Evolutionary conservation across 805 yeast genomes (phyloP).

Genomic region (Pichia nakasei): DNA sequence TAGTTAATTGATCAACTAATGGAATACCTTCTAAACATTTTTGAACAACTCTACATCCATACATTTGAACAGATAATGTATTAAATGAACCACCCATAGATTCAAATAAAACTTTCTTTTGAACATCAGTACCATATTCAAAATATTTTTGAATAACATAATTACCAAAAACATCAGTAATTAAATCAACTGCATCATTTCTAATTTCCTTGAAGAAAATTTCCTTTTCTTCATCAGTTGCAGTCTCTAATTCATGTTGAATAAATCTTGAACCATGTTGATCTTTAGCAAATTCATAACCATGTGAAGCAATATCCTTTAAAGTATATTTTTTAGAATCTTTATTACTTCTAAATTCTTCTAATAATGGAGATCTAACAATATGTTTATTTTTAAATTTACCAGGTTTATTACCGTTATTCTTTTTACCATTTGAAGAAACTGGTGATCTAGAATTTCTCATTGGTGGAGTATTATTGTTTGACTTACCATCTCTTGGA

Average conservation of each 20-base stretch:
- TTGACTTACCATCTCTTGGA: not conserved
- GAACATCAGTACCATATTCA: conserved; percentile 69
- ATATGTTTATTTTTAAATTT: conserved; percentile 34
- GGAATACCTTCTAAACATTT: conserved; percentile 74
- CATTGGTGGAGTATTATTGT: conserved; percentile 2
- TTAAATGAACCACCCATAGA: conserved; percentile 69
- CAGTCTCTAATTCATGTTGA: conserved; percentile 71
- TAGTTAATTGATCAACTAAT: conserved; percentile 51
- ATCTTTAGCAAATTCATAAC: conserved; percentile 86
- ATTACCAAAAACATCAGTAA: conserved; percentile 97
- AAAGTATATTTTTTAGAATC: conserved; percentile 49
- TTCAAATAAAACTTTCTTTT: conserved; percentile 57
- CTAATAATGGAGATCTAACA: conserved; percentile 70
- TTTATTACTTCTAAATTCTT: conserved; percentile 68
- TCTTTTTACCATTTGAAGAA: conserved; percentile 1
- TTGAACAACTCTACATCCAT: conserved; percentile 96
- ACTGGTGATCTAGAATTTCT: conserved; percentile 1
- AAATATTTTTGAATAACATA: conserved; percentile 93
- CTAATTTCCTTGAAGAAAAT: conserved; percentile 77
- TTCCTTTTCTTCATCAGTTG: conserved; percentile 63
- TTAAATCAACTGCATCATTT: conserved; percentile 62
- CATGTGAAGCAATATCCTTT: conserved; percentile 75
- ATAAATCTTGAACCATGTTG: conserved; percentile 97
- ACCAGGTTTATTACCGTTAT: conserved; percentile 15
- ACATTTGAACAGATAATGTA: conserved; percentile 82